A percentile compares a stretch with the other conserved stretches of the same genome.
Evolutionary conservation across 139 green algal genomes (phyloP).

Genomic region (Picochlorum sp.): DNA sequence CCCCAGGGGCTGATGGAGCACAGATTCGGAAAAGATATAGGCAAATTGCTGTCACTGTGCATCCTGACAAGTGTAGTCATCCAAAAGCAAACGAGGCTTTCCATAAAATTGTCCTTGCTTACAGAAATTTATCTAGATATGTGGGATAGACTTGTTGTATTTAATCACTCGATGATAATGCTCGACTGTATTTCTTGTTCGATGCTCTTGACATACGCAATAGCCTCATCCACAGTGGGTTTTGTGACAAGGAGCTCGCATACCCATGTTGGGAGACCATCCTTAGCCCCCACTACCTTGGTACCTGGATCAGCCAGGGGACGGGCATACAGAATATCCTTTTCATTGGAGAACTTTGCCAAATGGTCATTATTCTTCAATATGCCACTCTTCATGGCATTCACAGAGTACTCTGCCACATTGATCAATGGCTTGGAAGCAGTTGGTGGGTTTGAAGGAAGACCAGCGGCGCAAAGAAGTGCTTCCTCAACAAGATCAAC

Average conservation of each 20-base stretch:
- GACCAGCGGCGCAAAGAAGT: constrained; percentile 59
- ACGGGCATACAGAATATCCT: constrained; percentile 68
- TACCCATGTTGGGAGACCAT: constrained; percentile 85
- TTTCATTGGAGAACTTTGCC: constrained; percentile 39
- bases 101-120: constrained; percentile 29
- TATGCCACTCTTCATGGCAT: constrained; percentile 51
- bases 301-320: constrained; percentile 47
- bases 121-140: constrained; percentile 21
- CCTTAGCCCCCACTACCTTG: constrained; percentile 47
- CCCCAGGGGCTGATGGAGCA: constrained; percentile 10
- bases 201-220: constrained; percentile 36
- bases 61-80: constrained; percentile 44
- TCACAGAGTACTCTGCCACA: constrained; percentile 77
- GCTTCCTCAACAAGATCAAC: constrained; percentile 61
- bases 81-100: constrained; percentile 32
- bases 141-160: neutral
- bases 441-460: constrained; percentile 66
- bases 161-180: constrained; percentile 24
- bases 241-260: constrained; percentile 56
- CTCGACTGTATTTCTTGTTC: constrained; percentile 27
- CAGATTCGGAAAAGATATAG: constrained; percentile 32
- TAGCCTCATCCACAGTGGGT: constrained; percentile 56
- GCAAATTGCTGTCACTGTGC: constrained; percentile 31
- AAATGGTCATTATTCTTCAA: constrained; percentile 49
- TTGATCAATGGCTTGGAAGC: constrained; percentile 48